Conservation (phyloP, 2,329 filamentous ascomycete genomes). For the Aspergillus transmontanensis region DNA sequence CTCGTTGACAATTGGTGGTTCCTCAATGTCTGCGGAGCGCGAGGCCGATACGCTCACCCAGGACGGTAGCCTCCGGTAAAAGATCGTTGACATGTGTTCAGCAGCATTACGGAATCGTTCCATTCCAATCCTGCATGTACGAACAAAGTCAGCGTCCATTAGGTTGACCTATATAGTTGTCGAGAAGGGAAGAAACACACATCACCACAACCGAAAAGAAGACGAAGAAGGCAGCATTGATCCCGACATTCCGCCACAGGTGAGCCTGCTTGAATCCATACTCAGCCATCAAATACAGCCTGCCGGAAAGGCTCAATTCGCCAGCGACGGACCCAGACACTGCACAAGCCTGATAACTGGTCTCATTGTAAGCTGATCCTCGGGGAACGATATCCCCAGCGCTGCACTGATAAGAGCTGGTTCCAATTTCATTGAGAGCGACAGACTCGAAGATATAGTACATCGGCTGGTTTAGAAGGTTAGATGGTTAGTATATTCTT, state of each 20-base stretch:
- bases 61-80: background rate
- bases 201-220: background rate
- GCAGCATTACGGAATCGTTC: constrained; percentile 3
- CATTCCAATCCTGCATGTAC: constrained; percentile 8
- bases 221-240: constrained; percentile 7
- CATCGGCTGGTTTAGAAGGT: constrained; percentile 22
- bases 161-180: background rate
- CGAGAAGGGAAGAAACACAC: background rate
- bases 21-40: background rate
- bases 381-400: background rate
- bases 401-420: constrained; percentile 3
- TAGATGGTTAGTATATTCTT: constrained; percentile 53
- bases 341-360: constrained; percentile 2
- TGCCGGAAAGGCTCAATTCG: background rate
- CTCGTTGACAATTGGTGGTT: background rate
- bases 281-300: constrained; percentile 1
- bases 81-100: constrained; percentile 8
- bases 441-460: constrained; percentile 11
- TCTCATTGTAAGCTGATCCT: constrained; percentile 1
- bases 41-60: background rate
- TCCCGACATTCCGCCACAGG: constrained; percentile 10
- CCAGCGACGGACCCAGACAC: constrained; percentile 3
- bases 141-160: background rate
- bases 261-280: constrained; percentile 2
- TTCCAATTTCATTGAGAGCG: constrained; percentile 7